phyloP scores from a whole-genome alignment of 192 early-diverging fungal species.

The Cladochytrium replicatum region DNA sequence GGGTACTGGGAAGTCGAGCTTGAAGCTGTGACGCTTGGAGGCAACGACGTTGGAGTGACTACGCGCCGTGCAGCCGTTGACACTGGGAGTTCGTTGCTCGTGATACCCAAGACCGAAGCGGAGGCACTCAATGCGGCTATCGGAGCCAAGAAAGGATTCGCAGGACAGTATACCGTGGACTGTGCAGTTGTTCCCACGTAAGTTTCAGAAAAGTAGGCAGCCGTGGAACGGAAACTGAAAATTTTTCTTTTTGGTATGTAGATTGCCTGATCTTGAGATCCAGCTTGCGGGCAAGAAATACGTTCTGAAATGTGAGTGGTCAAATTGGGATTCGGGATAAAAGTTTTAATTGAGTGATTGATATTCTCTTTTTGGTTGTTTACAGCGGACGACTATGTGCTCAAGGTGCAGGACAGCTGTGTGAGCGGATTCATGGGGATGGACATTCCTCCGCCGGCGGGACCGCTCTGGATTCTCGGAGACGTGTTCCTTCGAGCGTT shows the following conservation, averaged over 20 bases:
- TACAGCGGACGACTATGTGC: background rate
- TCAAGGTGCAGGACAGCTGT: constrained; percentile 30
- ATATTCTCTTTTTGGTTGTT: constrained; percentile 4
- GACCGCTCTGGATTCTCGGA: constrained; percentile 47
- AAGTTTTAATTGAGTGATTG: constrained; percentile 60
- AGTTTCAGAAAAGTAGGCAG: constrained; percentile 67
- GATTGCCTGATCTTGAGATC: background rate
- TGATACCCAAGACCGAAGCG: constrained; percentile 63
- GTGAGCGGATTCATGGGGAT: constrained; percentile 84
- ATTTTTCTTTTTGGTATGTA: constrained; percentile 47
- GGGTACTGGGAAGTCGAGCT: constrained; percentile 97
- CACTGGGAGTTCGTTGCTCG: constrained; percentile 82
- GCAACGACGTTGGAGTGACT: constrained; percentile 44
- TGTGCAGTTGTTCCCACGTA: constrained; percentile 56
- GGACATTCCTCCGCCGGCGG: constrained; percentile 47
- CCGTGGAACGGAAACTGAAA: constrained; percentile 63
- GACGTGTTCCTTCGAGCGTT: constrained; percentile 49
- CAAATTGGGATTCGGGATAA: background rate
- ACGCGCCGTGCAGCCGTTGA: constrained; percentile 74
- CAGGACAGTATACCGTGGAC: constrained; percentile 82
- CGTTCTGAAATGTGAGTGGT: too few species aligned
- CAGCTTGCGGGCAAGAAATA: constrained; percentile 51
- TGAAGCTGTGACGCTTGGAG: constrained; percentile 66
- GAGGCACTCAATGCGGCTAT: constrained; percentile 82
- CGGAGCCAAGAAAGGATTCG: constrained; percentile 87